Base-by-base conservation (phyloP, 1,139 yeast species). In the Zygosaccharomyces pseudobailii region DNA sequence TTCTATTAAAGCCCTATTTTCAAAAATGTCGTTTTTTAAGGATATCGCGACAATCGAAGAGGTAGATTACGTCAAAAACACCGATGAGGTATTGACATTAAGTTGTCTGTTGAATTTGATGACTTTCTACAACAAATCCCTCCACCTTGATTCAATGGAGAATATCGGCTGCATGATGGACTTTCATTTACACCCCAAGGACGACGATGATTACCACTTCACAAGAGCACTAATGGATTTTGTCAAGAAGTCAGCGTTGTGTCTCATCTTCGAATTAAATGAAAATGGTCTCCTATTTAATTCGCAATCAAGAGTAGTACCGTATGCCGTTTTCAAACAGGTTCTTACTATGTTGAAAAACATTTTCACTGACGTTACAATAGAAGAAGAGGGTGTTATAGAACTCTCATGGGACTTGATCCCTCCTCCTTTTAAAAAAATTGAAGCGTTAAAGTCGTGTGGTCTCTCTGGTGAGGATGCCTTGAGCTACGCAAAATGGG, bases 71-170 rank as follows among this genome's bases (percentile, higher is more conserved):
- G 68, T 75, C 6, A 69, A 68, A 41, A 66, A 71, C 17, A 57
- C 65, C 5, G 59, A 61, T 3, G 74, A 69, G 38, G 70, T 76
- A 40, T 56, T 79, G 8, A 59, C 68, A 2, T 65, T 71, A 36
- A 72, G 75, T 46, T 68, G 74, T 8, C 57, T 78, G 13, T 67
- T 72, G 46, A 73, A 73, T 44, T 61, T 70, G 2, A 59, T 77
- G n/a, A 66, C 69, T 8, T 66, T 76, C 24, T 67, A 77, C 53
- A 70, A 70, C 30, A 72, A 70, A 42, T 60, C 72, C 0, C 71
- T 72, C 5, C 68, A 49, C 40, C 36, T 54, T 13, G 66, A 63
- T 9, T 48, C 59, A 4, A 55, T 65, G 59, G 68, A 63, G 43
- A 57, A 54, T 40, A 49, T 63, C n/a, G 52, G 53, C 20, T 53